A percentile compares a stretch with the other conserved stretches of the same genome.
Evolutionary conservation across 306 rosid genomes (phyloP).

Genomic region (Clitoria ternatea): DNA sequence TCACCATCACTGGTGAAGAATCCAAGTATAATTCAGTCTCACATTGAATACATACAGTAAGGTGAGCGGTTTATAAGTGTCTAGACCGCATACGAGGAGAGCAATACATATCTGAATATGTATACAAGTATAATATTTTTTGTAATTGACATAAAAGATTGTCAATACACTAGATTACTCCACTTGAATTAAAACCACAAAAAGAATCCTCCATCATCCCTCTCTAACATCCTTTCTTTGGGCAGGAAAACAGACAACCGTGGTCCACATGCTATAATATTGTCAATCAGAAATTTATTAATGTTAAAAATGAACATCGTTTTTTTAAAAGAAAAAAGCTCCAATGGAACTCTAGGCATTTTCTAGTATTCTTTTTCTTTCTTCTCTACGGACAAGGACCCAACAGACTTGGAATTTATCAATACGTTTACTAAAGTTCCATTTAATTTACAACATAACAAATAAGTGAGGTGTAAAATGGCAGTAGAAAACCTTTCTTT

Average conservation of each 20-base stretch:
- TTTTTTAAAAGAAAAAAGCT: neutral
- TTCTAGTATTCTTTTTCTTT: neutral
- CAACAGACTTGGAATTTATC: neutral
- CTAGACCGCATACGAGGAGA: too few species aligned
- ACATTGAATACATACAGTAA: too few species aligned
- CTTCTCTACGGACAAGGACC: neutral
- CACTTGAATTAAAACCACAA: too few species aligned
- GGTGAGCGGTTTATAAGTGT: too few species aligned
- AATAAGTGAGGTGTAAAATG: neutral
- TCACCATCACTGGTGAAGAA: neutral
- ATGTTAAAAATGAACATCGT: neutral
- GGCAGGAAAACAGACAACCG: too few species aligned
- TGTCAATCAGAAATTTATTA: neutral
- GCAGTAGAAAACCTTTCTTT: neutral
- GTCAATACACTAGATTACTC: too few species aligned
- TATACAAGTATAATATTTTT: too few species aligned
- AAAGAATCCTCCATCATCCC: too few species aligned
- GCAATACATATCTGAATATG: too few species aligned
- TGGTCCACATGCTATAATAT: neutral
- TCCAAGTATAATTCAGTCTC: too few species aligned
- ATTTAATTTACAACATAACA: neutral
- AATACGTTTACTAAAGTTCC: neutral
- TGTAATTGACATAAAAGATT: too few species aligned
- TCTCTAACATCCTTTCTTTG: too few species aligned
- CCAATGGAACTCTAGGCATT: neutral